Base-by-base conservation (phyloP, 352 stramenopile genomes). In the Plasmopara viticola region DNA sequence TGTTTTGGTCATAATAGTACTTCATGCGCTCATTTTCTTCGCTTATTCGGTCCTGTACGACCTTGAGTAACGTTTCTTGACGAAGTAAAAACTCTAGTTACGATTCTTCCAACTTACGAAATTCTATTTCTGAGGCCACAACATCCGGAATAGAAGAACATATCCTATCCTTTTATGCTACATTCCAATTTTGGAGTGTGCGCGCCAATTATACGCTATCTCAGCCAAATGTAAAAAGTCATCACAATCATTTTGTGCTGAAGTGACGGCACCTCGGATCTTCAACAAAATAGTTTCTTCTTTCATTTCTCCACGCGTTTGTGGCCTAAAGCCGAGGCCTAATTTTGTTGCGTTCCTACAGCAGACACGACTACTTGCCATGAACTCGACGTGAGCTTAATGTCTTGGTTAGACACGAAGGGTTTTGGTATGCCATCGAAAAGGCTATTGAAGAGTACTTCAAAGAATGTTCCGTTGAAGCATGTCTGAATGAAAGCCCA, bases 201-300 rank as follows among this genome's bases (percentile, higher is more conserved):
- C 35, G 25, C 46, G n/a, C 37, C 57, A 12, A 33, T 56, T 64
- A 9, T 60, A 64, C 6, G 57, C 57, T 44, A 64, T 42, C 15
- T 60, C 46, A 28, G 46, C 51, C 37, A 65, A 35, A 57, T 60
- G 38, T 0, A 60, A 13, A 53, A 39, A 65, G 0, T 60, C 58
- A 53, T 65, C 46, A 18, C 41, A 46, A 33, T 46, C 14, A 46
- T 41, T 41, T 6, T 15, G 37, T 8, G 37, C 37, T 41, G 13
- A 13, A 18, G 8, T 41, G 14, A 41, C 37, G 37, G 31, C 41
- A n/a, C 41, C 20, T 33, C 41, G 18, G 31, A 57, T 48, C 54
- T 58, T 29, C 47, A 39, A 56, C 39, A 41, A 52, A 61, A 35
- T 38, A 40, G 12, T 56, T 62, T 2, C 35, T 48, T 8, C 47